phyloP scores from a whole-genome alignment of 2,329 filamentous ascomycete species.

The Aciculosporium take region DNA sequence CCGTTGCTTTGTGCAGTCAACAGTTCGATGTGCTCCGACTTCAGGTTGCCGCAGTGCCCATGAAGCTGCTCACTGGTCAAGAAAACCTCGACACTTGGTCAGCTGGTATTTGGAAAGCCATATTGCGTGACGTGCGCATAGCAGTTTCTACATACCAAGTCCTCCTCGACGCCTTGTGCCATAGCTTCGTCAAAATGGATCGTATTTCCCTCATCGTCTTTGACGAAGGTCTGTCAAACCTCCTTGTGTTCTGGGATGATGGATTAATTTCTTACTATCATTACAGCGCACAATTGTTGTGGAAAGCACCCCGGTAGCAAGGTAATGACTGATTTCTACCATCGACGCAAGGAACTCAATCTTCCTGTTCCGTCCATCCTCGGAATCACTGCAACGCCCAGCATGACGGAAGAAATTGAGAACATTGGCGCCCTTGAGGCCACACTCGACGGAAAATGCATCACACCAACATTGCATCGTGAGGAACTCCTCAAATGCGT shows the following conservation, averaged over 20 bases:
- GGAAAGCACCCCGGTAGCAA: constrained; percentile 48
- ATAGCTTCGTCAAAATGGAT: constrained; percentile 56
- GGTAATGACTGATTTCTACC: constrained; percentile 64
- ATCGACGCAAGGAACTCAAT: constrained; percentile 26
- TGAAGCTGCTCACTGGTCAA: constrained; percentile 50
- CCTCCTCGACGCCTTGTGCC: constrained; percentile 56
- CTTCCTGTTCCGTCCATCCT: constrained; percentile 48
- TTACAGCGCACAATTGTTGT: constrained; percentile 58
- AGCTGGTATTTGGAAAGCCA: constrained; percentile 49
- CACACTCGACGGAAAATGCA: constrained; percentile 55
- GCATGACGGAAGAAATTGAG: constrained; percentile 42
- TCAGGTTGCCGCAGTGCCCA: constrained; percentile 45
- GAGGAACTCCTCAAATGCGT: constrained; percentile 55
- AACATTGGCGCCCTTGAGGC: constrained; percentile 49
- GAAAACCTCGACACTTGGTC: constrained; percentile 65
- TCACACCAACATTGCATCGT: constrained; percentile 53
- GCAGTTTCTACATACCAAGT: constrained; percentile 68
- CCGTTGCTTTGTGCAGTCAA: constrained; percentile 51
- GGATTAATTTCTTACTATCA: neutral
- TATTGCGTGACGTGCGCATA: constrained; percentile 51
- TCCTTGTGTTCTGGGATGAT: neutral
- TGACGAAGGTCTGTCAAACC: constrained; percentile 53
- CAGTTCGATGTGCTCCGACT: constrained; percentile 45
- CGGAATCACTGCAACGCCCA: constrained; percentile 68
- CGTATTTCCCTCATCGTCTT: constrained; percentile 58